Evolutionary conservation across 441 rosid species (phyloP).

Genomic region (Pelargonium fulgidum): DNA sequence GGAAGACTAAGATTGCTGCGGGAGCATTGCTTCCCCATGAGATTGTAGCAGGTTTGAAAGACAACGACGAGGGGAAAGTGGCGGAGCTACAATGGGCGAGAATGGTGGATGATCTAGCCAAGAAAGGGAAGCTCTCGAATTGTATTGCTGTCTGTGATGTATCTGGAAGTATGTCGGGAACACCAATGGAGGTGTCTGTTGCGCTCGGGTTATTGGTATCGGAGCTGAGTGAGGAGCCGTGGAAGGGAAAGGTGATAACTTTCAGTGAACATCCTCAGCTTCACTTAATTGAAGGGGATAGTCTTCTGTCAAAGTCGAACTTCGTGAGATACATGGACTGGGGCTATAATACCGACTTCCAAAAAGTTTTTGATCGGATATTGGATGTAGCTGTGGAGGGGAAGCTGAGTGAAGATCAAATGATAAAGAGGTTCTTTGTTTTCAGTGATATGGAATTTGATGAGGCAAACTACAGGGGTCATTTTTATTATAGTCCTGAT

Average conservation of each 20-base stretch:
- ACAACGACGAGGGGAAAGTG: constrained; percentile 32
- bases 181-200: constrained; percentile 40
- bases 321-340: constrained; percentile 30
- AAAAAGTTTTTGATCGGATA: constrained; percentile 41
- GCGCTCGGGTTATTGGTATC: constrained; percentile 38
- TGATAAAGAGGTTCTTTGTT: constrained; percentile 41
- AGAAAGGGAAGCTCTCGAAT: constrained; percentile 37
- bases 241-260: constrained; percentile 49
- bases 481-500: background rate
- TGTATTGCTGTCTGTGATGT: constrained; percentile 41
- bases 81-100: constrained; percentile 63
- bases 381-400: constrained; percentile 31
- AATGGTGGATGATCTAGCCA: constrained; percentile 44
- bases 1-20: constrained; percentile 48
- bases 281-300: constrained; percentile 30
- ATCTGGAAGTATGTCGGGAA: constrained; percentile 31
- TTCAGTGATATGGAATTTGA: constrained; percentile 52
- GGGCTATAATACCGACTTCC: constrained; percentile 37
- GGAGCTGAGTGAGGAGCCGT: constrained; percentile 41
- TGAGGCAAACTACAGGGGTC: background rate
- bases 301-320: constrained; percentile 28
- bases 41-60: constrained; percentile 36
- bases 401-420: constrained; percentile 25
- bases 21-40: constrained; percentile 67
- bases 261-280: constrained; percentile 37